phyloP scores from a whole-genome alignment of 805 yeast genomes.

The Lipomyces oligophaga region DNA sequence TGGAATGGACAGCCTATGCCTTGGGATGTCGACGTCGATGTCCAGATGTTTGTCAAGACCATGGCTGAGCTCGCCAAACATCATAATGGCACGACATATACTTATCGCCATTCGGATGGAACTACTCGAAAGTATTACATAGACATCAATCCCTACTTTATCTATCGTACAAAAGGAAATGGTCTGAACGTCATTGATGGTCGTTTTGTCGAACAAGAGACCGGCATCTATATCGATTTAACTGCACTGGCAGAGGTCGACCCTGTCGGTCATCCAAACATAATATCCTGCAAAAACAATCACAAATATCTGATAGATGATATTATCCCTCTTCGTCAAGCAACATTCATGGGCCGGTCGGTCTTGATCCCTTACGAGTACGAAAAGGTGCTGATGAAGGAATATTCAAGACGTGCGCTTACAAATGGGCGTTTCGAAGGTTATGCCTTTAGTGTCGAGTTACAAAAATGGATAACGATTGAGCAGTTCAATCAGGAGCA shows the following conservation, averaged over 20 bases:
- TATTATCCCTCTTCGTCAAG: constrained; percentile 50
- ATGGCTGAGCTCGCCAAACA: constrained; percentile 45
- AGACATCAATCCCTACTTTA: constrained; percentile 49
- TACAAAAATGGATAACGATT: constrained; percentile 22
- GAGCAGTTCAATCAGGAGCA: constrained; percentile 9
- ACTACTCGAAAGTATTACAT: constrained; percentile 47
- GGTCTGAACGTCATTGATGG: constrained; percentile 52
- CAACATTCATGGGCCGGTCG: constrained; percentile 56
- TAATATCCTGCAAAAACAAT: constrained; percentile 49
- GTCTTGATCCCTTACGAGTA: constrained; percentile 46
- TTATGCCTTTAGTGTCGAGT: constrained; percentile 10
- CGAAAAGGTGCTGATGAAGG: constrained; percentile 39
- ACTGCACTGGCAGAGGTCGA: constrained; percentile 45
- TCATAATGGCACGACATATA: constrained; percentile 43
- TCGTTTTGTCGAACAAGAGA: constrained; percentile 56
- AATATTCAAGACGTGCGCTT: constrained; percentile 36
- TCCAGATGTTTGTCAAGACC: constrained; percentile 51
- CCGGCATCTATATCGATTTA: constrained; percentile 58
- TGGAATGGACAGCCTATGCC: constrained; percentile 51
- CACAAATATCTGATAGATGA: constrained; percentile 53
- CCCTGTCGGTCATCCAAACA: constrained; percentile 24
- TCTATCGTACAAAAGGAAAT: constrained; percentile 48
- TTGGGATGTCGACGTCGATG: constrained; percentile 51
- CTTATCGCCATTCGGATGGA: constrained; percentile 63
- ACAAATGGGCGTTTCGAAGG: constrained; percentile 13